Conservation (phyloP, 2,329 filamentous ascomycete genomes). For the Ascochyta koolunga region DNA sequence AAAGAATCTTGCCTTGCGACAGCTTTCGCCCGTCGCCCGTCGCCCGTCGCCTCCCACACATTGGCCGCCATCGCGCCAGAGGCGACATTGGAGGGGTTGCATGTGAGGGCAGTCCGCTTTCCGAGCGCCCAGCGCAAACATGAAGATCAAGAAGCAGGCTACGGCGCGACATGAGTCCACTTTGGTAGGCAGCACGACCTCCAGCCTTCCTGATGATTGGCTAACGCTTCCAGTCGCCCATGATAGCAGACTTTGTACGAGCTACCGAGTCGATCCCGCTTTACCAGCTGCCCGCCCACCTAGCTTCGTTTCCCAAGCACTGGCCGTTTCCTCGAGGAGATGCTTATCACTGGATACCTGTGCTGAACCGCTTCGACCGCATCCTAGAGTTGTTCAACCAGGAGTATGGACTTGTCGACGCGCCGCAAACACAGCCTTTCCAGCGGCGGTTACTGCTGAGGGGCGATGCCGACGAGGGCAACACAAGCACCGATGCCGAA, state of each 20-base stretch:
- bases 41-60: background rate
- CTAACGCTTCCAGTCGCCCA: conserved; percentile 72
- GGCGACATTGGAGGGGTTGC: conserved; percentile 23
- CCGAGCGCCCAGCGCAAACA: conserved; percentile 48
- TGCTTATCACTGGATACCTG: conserved; percentile 95
- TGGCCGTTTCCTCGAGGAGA: conserved; percentile 97
- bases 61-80: conserved; percentile 2
- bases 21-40: background rate
- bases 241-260: conserved; percentile 80
- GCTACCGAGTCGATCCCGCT: conserved; percentile 72
- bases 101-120: conserved; percentile 45
- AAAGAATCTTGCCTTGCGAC: conserved; percentile 1
- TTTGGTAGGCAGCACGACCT: conserved; percentile 46
- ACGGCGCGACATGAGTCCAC: conserved; percentile 61
- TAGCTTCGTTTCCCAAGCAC: conserved; percentile 80
- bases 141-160: conserved; percentile 64
- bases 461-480: conserved; percentile 57
- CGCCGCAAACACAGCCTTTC: conserved; percentile 82
- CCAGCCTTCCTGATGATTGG: background rate
- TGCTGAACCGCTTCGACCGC: conserved; percentile 90
- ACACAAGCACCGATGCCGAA: conserved; percentile 20
- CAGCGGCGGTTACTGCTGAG: conserved; percentile 68
- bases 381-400: conserved; percentile 82
- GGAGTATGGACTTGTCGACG: conserved; percentile 78
- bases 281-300: conserved; percentile 75